Percentiles rank a stretch among this genome's conserved stretches.
Evolutionary conservation across 768 basidiomycete genomes (phyloP).

Genomic region (Filobasidium wieringae): DNA sequence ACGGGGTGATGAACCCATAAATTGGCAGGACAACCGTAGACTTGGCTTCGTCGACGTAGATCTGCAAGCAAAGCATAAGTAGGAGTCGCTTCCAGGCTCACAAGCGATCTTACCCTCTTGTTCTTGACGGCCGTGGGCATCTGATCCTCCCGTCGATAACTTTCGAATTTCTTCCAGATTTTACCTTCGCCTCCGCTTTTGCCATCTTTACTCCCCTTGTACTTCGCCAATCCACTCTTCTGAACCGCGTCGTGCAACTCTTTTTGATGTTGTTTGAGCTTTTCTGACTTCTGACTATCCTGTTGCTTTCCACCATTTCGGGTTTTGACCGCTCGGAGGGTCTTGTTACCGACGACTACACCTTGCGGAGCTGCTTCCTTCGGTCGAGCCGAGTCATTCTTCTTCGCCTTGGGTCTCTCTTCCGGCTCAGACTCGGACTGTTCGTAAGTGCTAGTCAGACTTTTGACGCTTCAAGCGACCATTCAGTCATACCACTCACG

Average conservation of each 20-base stretch:
- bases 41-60: conserved; percentile 79
- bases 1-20: conserved; percentile 88
- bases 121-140: conserved; percentile 72
- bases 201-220: conserved; percentile 67
- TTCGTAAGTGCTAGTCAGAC: conserved; percentile 8
- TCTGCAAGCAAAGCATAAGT: conserved; percentile 43
- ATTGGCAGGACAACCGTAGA: conserved; percentile 84
- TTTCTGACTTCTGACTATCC: conserved; percentile 61
- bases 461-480: not conserved
- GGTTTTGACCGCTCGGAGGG: conserved; percentile 79
- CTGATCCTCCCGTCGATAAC: conserved; percentile 87
- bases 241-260: conserved; percentile 69
- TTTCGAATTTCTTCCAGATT: conserved; percentile 88
- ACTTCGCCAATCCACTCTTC: conserved; percentile 65
- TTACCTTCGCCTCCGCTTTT: conserved; percentile 74
- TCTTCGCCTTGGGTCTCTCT: conserved; percentile 47
- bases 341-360: conserved; percentile 62
- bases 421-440: conserved; percentile 22
- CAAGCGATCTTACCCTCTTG: conserved; percentile 53
- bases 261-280: conserved; percentile 74
- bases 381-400: conserved; percentile 16
- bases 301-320: conserved; percentile 77
- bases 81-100: not conserved
- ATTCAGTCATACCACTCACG: conserved; percentile 25
- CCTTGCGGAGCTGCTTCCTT: conserved; percentile 27